Evolutionary conservation across 495 filamentous ascomycete genomes (phyloP).

Genomic region (Glonium stellatum): DNA sequence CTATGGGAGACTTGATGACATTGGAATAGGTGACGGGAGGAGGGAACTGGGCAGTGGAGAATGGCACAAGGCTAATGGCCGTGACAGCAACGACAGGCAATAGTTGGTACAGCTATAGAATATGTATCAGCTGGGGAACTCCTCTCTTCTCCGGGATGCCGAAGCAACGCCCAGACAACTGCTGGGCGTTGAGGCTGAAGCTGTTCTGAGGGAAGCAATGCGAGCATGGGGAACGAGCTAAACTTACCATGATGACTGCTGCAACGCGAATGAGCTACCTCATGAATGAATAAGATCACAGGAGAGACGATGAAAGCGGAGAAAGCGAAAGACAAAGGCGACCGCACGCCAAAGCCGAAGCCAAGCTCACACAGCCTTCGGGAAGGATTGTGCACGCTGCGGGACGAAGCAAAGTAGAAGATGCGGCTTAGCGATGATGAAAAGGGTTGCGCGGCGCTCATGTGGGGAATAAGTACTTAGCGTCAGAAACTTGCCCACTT

Average conservation of each 20-base stretch:
- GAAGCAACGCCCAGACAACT: not conserved
- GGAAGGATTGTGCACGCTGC: no score
- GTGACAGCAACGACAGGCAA: slow-evolving; percentile 15
- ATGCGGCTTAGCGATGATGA: no score
- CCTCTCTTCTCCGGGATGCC: not conserved
- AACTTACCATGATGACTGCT: slow-evolving; percentile 1
- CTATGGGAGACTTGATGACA: slow-evolving; percentile 49
- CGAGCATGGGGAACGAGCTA: no score
- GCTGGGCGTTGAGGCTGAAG: not conserved
- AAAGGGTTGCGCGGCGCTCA: no score
- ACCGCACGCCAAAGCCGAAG: not conserved
- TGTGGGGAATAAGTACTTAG: no score
- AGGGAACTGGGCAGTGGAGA: slow-evolving; percentile 15
- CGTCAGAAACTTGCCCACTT: no score
- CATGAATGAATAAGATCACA: not conserved
- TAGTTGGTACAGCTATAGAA: slow-evolving; percentile 19
- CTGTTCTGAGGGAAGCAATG: no score
- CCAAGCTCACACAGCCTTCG: slow-evolving; percentile 1
- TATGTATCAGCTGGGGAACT: not conserved
- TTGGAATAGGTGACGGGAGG: slow-evolving; percentile 39
- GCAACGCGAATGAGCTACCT: not conserved
- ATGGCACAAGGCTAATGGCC: not conserved
- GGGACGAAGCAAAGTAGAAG: no score
- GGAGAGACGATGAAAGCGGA: not conserved
- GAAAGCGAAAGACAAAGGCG: not conserved